Percentiles rank a stretch among this genome's conserved stretches.
These are phyloP conservation scores for Ascocoryne sarcoides DNA, from an alignment of 2,329 filamentous ascomycete species.

Conservation along the genomic window DNA sequence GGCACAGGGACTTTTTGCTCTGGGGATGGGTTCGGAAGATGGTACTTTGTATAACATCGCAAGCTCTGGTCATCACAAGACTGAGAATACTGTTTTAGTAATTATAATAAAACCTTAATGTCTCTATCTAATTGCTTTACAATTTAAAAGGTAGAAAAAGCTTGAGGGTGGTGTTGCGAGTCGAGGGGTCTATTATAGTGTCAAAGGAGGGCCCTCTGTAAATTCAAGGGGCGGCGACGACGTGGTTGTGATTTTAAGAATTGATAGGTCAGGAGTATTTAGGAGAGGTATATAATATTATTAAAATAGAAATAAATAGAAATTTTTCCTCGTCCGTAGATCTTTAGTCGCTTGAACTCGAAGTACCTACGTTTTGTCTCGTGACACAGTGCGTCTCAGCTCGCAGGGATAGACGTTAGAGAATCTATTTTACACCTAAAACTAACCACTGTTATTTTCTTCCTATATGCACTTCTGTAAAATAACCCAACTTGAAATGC, in stretches of 20 bases:
- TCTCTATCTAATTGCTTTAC: conserved; percentile 8
- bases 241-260: conserved; percentile 10
- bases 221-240: conserved; percentile 4
- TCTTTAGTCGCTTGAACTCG: conserved; percentile 12
- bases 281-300: conserved; percentile 7
- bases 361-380: conserved; percentile 14
- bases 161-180: conserved; percentile 3
- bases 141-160: conserved; percentile 5
- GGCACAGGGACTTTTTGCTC: conserved; percentile 5
- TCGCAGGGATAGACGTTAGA: conserved; percentile 15
- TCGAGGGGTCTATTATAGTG: conserved; percentile 9
- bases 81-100: conserved; percentile 5
- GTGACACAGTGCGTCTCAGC: conserved; percentile 12
- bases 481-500: no score
- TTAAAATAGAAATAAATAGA: conserved; percentile 10
- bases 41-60: conserved; percentile 3
- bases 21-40: not conserved
- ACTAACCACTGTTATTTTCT: no score
- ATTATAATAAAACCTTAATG: conserved; percentile 6
- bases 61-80: conserved; percentile 5
- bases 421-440: no score
- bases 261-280: conserved; percentile 1
- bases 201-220: conserved; percentile 5
- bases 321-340: conserved; percentile 7
- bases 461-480: no score